Base-by-base conservation (phyloP, 768 basidiomycete genomes). In the Lactarius psammicola region DNA sequence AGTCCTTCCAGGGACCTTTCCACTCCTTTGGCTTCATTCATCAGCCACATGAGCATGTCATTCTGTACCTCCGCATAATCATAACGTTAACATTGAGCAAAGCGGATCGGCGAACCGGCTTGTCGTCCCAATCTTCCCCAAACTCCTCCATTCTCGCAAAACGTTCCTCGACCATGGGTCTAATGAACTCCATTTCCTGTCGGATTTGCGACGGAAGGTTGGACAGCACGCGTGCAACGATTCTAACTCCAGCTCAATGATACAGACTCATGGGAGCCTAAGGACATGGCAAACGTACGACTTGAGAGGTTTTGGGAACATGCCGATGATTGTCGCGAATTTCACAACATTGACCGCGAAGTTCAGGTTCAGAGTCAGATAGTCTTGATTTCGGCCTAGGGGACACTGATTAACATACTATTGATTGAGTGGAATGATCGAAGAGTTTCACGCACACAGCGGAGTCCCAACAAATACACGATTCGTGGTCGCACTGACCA, bases 31-130 rank as follows among this genome's bases (percentile, higher is more conserved):
- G 73, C 73, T 15, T 74, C 75, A 15, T 75, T 75, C 68, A 82
- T 73, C 20, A 81, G 70, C 81, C 79, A 80, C 38, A 74, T 74
- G 11, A 81, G 73, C 70, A 80, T 59, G 66, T 80, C 80, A 56
- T 77, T 76, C 78, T 79, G 56, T 20, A 46, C 4, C 55, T 13
- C 57, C 30, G 56, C 40, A 40, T 71, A 5, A 71, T 40, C 42
- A 44, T 17, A 18, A 23, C 49, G 18, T 46, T 15, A 5, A 3
- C 17, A 33, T 17, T 18, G 42, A 46, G 18, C 20, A 4, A 36
- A 5, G 26, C 8, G 23, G 33, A 34, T 31, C 13, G 20, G 20
- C 63, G 56, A 33, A 59, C 63, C 11, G 64, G 64, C 15, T 60
- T 59, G 26, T 65, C 64, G 0, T 59, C 64, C 59, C 59, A 60